These are phyloP conservation scores for Endoconidiophora polonica DNA, from an alignment of 2,329 filamentous ascomycete species.

Conservation along the genomic window DNA sequence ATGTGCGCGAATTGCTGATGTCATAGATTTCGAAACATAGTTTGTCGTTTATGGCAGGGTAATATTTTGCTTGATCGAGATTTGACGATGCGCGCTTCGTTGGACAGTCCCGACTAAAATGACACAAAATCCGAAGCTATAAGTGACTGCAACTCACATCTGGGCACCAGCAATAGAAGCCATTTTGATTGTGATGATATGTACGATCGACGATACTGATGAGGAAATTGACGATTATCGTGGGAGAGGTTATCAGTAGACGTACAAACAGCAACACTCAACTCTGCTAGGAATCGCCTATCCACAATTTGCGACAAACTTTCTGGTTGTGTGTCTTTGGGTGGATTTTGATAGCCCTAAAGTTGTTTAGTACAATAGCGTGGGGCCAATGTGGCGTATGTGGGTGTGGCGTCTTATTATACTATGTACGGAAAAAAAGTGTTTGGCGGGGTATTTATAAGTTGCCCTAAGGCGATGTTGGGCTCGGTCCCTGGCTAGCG, in stretches of 20 bases:
- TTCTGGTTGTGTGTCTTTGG: conserved; percentile 11
- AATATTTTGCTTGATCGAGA: no score
- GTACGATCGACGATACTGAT: conserved; percentile 13
- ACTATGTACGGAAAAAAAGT: no score
- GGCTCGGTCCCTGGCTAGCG: background rate
- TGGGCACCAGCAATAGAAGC: conserved; percentile 13
- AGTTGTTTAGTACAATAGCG: background rate
- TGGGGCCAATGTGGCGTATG: conserved; percentile 5
- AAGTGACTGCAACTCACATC: conserved; percentile 12
- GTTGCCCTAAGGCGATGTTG: conserved; percentile 5
- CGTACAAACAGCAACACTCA: conserved; percentile 8
- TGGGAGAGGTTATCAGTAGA: conserved; percentile 13
- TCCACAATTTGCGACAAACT: conserved; percentile 13
- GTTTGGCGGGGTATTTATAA: background rate
- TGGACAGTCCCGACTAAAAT: background rate
- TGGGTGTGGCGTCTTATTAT: background rate
- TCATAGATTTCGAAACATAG: background rate
- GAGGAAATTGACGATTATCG: conserved; percentile 14
- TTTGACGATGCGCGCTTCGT: conserved; percentile 11
- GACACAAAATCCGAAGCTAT: background rate
- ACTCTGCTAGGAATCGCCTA: conserved; percentile 12
- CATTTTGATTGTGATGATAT: conserved; percentile 14
- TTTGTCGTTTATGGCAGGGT: no score
- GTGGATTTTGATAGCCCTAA: conserved; percentile 4
- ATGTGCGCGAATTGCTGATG: conserved; percentile 1